These are phyloP conservation scores for Chalciporus piperatus DNA, from an alignment of 768 basidiomycete genomes.

Conservation along the genomic window DNA sequence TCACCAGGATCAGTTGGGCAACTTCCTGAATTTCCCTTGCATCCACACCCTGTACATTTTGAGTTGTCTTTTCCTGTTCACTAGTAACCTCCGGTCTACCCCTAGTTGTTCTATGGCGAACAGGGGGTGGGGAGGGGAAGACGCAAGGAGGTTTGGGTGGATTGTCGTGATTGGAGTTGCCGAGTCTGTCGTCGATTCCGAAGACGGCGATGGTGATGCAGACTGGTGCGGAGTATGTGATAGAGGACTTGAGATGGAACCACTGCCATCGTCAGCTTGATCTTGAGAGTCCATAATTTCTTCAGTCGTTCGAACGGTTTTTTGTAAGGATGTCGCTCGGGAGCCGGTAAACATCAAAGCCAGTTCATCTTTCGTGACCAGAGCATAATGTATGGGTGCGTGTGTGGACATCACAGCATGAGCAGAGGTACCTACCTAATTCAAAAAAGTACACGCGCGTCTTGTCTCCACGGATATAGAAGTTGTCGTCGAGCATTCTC, in stretches of 20 bases:
- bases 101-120: slow-evolving; percentile 86
- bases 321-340: slow-evolving; percentile 34
- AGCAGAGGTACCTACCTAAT: slow-evolving; percentile 48
- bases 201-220: background rate
- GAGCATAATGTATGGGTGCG: background rate
- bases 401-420: background rate
- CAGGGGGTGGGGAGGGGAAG: slow-evolving; percentile 50
- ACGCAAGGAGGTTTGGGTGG: slow-evolving; percentile 35
- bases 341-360: slow-evolving; percentile 76
- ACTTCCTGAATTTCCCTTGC: slow-evolving; percentile 78
- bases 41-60: slow-evolving; percentile 99
- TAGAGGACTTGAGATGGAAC: slow-evolving; percentile 1
- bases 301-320: slow-evolving; percentile 31
- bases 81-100: slow-evolving; percentile 82
- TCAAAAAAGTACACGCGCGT: slow-evolving; percentile 98
- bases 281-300: slow-evolving; percentile 34
- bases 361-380: slow-evolving; percentile 59
- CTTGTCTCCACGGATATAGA: slow-evolving; percentile 96
- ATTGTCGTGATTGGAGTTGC: slow-evolving; percentile 22
- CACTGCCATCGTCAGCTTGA: slow-evolving; percentile 14
- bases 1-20: background rate
- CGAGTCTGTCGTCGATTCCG: background rate
- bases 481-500: slow-evolving; percentile 86
- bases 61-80: slow-evolving; percentile 90
- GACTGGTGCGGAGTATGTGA: slow-evolving; percentile 11